Conservation (phyloP, 2,329 filamentous ascomycete genomes). For the Orbilia quercus region DNA sequence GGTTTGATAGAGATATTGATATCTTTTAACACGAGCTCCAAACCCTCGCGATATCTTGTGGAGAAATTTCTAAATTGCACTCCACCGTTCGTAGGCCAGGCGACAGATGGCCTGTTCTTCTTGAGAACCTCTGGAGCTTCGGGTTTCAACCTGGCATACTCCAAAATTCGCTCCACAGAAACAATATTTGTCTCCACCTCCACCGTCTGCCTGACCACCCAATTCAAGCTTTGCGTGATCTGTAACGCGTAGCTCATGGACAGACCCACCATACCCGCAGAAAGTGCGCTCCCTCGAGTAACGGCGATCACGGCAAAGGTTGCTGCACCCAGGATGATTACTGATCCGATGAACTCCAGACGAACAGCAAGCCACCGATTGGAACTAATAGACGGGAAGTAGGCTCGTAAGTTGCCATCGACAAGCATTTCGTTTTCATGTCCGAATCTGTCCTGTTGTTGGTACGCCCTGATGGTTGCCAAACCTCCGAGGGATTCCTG, state of each 20-base stretch:
- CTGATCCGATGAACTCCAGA: constrained; percentile 91
- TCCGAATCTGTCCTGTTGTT: constrained; percentile 86
- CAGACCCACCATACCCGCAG: constrained; percentile 83
- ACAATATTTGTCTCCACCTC: constrained; percentile 99
- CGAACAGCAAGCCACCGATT: constrained; percentile 93
- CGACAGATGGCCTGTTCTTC: constrained; percentile 83
- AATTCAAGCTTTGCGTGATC: constrained; percentile 97
- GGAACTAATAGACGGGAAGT: constrained; percentile 94
- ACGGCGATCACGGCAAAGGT: constrained; percentile 85
- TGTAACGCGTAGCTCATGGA: constrained; percentile 95
- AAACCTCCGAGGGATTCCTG: constrained; percentile 95
- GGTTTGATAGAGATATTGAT: constrained; percentile 92
- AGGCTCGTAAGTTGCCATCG: constrained; percentile 91
- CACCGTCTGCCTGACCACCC: constrained; percentile 98
- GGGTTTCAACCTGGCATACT: constrained; percentile 89
- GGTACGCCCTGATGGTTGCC: constrained; percentile 93
- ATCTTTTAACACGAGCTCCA: constrained; percentile 93
- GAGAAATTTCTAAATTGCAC: constrained; percentile 94
- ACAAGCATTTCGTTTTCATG: constrained; percentile 97
- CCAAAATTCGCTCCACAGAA: constrained; percentile 94
- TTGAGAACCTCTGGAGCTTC: constrained; percentile 95
- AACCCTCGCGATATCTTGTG: constrained; percentile 86
- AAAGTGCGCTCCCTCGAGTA: constrained; percentile 72
- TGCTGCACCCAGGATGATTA: constrained; percentile 90
- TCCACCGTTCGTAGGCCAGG: constrained; percentile 89